phyloP scores from a whole-genome alignment of 192 early-diverging fungal genomes.

The Rhizoclosmatium globosum region DNA sequence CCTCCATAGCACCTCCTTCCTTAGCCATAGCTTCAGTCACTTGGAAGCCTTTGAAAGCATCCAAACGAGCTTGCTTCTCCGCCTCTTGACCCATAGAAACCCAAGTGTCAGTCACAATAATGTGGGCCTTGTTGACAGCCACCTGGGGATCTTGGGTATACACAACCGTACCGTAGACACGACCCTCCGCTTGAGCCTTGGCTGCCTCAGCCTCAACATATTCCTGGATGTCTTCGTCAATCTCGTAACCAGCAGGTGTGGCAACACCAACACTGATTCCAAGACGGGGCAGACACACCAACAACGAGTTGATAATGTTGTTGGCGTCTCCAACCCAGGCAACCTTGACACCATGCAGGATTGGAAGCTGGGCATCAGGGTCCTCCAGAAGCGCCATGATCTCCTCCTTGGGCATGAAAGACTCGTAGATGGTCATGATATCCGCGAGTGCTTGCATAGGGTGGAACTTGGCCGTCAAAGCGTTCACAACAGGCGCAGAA shows the following conservation, averaged over 20 bases:
- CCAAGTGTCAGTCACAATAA: conserved; percentile 99
- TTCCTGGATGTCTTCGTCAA: conserved; percentile 73
- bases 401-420: conserved; percentile 41
- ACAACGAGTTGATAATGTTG: conserved; percentile 92
- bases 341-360: conserved; percentile 71
- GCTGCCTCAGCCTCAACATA: conserved; percentile 73
- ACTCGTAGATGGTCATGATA: conserved; percentile 93
- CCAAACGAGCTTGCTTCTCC: conserved; percentile 84
- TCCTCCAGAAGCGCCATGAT: conserved; percentile 27
- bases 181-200: conserved; percentile 48
- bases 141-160: conserved; percentile 75
- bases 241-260: conserved; percentile 83
- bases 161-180: conserved; percentile 39
- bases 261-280: conserved; percentile 85
- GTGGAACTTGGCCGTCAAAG: conserved; percentile 92
- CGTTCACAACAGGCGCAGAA: conserved; percentile 94
- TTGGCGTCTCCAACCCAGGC: conserved; percentile 99
- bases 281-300: conserved; percentile 88
- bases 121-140: conserved; percentile 83
- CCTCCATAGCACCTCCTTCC: conserved; percentile 76
- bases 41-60: conserved; percentile 86
- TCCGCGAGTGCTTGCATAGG: conserved; percentile 98
- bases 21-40: conserved; percentile 86
- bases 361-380: conserved; percentile 49
- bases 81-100: conserved; percentile 97